Evolutionary conservation across 2,329 filamentous ascomycete species (phyloP).

Genomic region (Aspergillus ibericus): DNA sequence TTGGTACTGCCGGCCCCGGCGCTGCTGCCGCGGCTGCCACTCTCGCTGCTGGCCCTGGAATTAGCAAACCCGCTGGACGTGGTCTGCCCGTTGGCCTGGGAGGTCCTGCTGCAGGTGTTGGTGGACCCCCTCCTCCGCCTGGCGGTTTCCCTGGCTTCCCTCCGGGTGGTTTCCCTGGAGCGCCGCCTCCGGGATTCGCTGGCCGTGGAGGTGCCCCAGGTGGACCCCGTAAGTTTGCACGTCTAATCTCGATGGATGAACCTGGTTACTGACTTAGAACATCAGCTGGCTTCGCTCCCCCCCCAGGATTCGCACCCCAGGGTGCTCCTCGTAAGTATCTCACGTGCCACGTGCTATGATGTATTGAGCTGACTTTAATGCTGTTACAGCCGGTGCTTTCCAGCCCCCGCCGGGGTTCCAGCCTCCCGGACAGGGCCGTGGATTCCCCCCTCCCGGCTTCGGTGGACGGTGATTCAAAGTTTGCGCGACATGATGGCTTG

Average conservation of each 20-base stretch:
- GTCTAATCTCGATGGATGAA: background rate
- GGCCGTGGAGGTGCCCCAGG: slow-evolving; percentile 52
- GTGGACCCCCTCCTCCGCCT: slow-evolving; percentile 70
- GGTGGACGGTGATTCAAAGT: slow-evolving; percentile 41
- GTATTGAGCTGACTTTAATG: slow-evolving; percentile 35
- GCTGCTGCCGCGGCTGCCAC: slow-evolving; percentile 59
- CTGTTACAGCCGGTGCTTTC: slow-evolving; percentile 49
- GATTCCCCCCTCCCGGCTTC: slow-evolving; percentile 54
- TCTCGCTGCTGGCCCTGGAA: slow-evolving; percentile 80
- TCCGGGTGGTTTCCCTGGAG: slow-evolving; percentile 56
- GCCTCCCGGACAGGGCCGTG: slow-evolving; percentile 58
- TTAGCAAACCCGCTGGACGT: slow-evolving; percentile 86
- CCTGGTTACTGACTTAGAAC: background rate
- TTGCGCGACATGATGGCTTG: slow-evolving; percentile 25
- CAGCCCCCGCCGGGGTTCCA: slow-evolving; percentile 73
- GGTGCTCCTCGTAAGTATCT: slow-evolving; percentile 47
- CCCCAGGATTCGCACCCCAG: slow-evolving; percentile 49
- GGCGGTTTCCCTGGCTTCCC: slow-evolving; percentile 54
- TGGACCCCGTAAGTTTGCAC: slow-evolving; percentile 50
- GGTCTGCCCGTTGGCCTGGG: slow-evolving; percentile 80
- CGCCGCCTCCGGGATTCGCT: slow-evolving; percentile 50
- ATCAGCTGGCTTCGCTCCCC: slow-evolving; percentile 49
- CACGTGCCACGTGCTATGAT: slow-evolving; percentile 12
- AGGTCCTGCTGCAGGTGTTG: slow-evolving; percentile 85
- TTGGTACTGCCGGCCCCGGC: slow-evolving; percentile 73